Conservation (phyloP, 1,284 basidiomycete species). For the Boletus hoseneyae region DNA sequence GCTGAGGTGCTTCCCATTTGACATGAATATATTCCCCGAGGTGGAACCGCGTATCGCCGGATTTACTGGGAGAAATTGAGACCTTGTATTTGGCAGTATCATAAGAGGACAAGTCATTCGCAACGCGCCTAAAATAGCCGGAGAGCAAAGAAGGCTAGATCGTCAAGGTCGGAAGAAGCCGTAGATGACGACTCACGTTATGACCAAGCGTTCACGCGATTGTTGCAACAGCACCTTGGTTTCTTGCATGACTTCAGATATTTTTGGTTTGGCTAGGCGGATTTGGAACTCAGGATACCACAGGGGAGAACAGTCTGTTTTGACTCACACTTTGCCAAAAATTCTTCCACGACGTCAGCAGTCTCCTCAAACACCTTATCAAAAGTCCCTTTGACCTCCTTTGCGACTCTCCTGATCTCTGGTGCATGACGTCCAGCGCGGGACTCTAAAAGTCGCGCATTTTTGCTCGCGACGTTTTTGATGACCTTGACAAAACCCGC, state of each 20-base stretch:
- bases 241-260: slow-evolving; percentile 86
- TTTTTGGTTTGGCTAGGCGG: slow-evolving; percentile 46
- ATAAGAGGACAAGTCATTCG: slow-evolving; percentile 75
- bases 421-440: slow-evolving; percentile 68
- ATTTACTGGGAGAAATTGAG: slow-evolving; percentile 51
- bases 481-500: slow-evolving; percentile 97
- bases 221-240: slow-evolving; percentile 91
- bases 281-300: background rate
- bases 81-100: slow-evolving; percentile 79
- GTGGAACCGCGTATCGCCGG: slow-evolving; percentile 66
- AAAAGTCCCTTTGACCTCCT: slow-evolving; percentile 89
- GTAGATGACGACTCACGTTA: slow-evolving; percentile 58
- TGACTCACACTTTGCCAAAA: slow-evolving; percentile 79
- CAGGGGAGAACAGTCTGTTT: background rate
- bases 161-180: background rate
- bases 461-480: slow-evolving; percentile 84
- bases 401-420: slow-evolving; percentile 76
- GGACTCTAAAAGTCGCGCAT: slow-evolving; percentile 68
- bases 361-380: slow-evolving; percentile 95
- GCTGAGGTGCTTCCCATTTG: slow-evolving; percentile 82
- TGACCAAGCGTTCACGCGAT: slow-evolving; percentile 83
- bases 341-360: slow-evolving; percentile 86
- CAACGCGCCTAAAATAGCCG: slow-evolving; percentile 61
- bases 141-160: slow-evolving; percentile 6
- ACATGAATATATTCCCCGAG: slow-evolving; percentile 88